phyloP scores from a whole-genome alignment of 345 rosid genomes.

The Anastatica hierochuntica region DNA sequence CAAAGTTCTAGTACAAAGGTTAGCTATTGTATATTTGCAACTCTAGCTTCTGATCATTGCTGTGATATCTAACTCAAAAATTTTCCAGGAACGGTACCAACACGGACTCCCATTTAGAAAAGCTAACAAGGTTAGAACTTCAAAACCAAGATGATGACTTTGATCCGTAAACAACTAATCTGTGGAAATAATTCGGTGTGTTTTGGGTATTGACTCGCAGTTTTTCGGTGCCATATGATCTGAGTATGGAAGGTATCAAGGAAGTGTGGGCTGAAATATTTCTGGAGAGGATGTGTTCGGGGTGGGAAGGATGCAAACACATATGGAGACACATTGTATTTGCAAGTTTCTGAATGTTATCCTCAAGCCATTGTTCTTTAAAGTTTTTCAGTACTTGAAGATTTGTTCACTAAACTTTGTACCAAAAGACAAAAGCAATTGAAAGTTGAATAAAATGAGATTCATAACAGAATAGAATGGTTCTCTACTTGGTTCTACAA shows the following conservation, averaged over 20 bases:
- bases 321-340: slow-evolving; percentile 49
- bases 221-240: slow-evolving; percentile 81
- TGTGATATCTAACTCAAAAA: slow-evolving; percentile 12
- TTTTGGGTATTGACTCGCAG: slow-evolving; percentile 26
- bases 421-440: too few species aligned
- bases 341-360: slow-evolving; percentile 77
- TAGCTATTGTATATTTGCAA: slow-evolving; percentile 4
- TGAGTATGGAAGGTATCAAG: slow-evolving; percentile 72
- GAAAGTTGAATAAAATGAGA: too few species aligned
- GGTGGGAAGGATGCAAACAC: slow-evolving; percentile 55
- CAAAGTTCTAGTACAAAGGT: slow-evolving; percentile 61
- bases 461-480: too few species aligned
- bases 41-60: not conserved
- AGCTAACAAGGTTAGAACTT: slow-evolving; percentile 82
- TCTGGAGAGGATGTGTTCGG: slow-evolving; percentile 38
- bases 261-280: slow-evolving; percentile 73
- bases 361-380: slow-evolving; percentile 81
- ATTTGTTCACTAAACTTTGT: too few species aligned
- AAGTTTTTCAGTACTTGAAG: too few species aligned
- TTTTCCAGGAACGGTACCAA: slow-evolving; percentile 35
- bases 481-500: too few species aligned
- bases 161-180: not conserved
- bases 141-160: too few species aligned
- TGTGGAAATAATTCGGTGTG: not conserved
- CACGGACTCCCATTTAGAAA: slow-evolving; percentile 39